phyloP scores from a whole-genome alignment of 257 asterid species.

The Ilex aquifolium region DNA sequence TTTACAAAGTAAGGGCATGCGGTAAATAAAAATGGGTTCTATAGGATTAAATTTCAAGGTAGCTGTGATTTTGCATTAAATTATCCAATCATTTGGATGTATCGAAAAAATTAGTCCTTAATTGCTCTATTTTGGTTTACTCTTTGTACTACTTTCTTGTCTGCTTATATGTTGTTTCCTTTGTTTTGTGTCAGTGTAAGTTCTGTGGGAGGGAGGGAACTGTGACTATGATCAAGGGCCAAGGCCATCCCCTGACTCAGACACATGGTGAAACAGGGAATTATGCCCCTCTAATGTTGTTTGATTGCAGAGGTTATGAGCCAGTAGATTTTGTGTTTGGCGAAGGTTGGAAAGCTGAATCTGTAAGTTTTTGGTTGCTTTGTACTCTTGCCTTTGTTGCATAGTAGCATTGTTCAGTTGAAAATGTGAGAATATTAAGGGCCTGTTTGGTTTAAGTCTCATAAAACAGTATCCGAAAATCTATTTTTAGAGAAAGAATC shows the following conservation, averaged over 20 bases:
- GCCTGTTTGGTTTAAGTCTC: too few relatives aligned
- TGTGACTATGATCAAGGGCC: constrained; percentile 65
- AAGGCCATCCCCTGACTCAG: constrained; percentile 69
- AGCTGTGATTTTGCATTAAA: too few relatives aligned
- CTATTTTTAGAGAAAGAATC: too few relatives aligned
- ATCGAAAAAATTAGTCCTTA: too few relatives aligned
- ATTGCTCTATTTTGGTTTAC: background rate
- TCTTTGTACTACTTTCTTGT: background rate
- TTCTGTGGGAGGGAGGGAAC: constrained; percentile 87
- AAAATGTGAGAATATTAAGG: too few relatives aligned
- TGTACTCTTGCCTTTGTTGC: background rate
- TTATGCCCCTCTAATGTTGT: constrained; percentile 55
- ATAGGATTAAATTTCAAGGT: background rate
- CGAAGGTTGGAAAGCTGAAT: constrained; percentile 74
- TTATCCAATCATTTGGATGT: too few relatives aligned
- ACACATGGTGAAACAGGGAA: constrained; percentile 43
- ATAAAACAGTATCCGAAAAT: too few relatives aligned
- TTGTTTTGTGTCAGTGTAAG: constrained; percentile 55
- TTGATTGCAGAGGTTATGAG: constrained; percentile 75
- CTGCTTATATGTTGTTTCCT: constrained; percentile 6
- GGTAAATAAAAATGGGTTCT: background rate
- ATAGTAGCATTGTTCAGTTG: too few relatives aligned
- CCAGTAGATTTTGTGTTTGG: constrained; percentile 71
- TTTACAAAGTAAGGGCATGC: background rate
- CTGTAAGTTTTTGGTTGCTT: constrained; percentile 46